Conservation (phyloP, 1,284 basidiomycete species). For the Irpex sp. region DNA sequence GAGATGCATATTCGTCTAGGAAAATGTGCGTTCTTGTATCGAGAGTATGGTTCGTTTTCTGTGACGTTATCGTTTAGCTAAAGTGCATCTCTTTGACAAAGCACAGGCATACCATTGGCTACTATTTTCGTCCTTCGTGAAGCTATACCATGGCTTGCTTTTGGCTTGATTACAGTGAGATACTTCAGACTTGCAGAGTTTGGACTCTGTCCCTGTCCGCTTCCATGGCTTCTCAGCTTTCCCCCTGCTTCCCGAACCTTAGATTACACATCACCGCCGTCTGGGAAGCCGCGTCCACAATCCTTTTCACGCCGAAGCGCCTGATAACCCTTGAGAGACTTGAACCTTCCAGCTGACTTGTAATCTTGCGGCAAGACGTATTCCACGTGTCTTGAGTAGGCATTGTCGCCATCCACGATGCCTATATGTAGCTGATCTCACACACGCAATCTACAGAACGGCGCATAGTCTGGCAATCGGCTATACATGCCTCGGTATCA, state of each 20-base stretch:
- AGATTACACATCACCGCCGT: background rate
- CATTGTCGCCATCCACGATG: background rate
- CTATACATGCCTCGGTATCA: too few species aligned
- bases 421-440: background rate
- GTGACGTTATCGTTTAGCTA: background rate
- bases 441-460: background rate
- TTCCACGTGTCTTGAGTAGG: background rate
- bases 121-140: slow-evolving; percentile 8
- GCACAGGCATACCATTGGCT: slow-evolving; percentile 6
- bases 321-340: too few species aligned
- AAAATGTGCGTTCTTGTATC: too few species aligned
- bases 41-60: too few species aligned
- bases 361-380: too few species aligned
- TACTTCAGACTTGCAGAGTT: background rate
- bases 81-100: slow-evolving; percentile 2
- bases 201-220: background rate
- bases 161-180: background rate
- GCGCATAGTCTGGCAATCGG: background rate
- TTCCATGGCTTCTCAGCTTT: background rate
- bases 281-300: too few species aligned
- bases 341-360: too few species aligned
- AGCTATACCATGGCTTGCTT: background rate
- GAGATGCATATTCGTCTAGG: too few species aligned
- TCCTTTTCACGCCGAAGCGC: too few species aligned
- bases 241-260: background rate